phyloP scores from a whole-genome alignment of 2,329 filamentous ascomycete species.

The Stagonosporopsis chrysanthemi region DNA sequence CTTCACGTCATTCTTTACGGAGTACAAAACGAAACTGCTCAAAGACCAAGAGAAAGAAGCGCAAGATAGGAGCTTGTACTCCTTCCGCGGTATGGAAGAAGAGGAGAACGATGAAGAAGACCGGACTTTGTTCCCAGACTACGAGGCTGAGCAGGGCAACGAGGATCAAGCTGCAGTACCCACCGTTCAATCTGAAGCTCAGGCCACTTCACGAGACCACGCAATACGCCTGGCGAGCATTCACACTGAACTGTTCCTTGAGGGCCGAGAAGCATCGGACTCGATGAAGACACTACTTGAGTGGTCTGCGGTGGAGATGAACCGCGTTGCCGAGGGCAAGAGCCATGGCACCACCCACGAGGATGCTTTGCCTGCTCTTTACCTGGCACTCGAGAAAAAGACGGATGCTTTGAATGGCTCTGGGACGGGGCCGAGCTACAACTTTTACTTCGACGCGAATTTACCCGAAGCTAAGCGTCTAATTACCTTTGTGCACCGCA shows the following conservation, averaged over 20 bases:
- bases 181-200: constrained; percentile 3
- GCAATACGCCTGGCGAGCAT: constrained; percentile 44
- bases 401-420: constrained; percentile 51
- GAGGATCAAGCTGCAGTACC: constrained; percentile 23
- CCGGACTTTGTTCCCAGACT: constrained; percentile 81
- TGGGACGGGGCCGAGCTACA: constrained; percentile 63
- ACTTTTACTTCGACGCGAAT: constrained; percentile 89
- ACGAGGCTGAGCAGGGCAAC: constrained; percentile 62
- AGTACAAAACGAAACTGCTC: constrained; percentile 81
- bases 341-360: constrained; percentile 43
- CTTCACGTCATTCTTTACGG: constrained; percentile 75
- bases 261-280: constrained; percentile 27
- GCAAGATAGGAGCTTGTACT: constrained; percentile 78
- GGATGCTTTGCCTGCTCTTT: constrained; percentile 69
- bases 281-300: constrained; percentile 38
- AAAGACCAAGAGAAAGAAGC: constrained; percentile 79
- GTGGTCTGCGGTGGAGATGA: constrained; percentile 42
- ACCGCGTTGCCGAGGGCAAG: constrained; percentile 36
- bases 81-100: constrained; percentile 81
- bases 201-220: constrained; percentile 42
- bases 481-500: constrained; percentile 71
- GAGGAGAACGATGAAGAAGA: constrained; percentile 83
- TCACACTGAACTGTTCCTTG: constrained; percentile 44
- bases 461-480: constrained; percentile 77
- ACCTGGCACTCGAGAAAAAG: constrained; percentile 71